A percentile compares a stretch with the other conserved stretches of the same genome.
phyloP scores from a whole-genome alignment of 768 basidiomycete species.

The Agaricus sinodeliciosus region DNA sequence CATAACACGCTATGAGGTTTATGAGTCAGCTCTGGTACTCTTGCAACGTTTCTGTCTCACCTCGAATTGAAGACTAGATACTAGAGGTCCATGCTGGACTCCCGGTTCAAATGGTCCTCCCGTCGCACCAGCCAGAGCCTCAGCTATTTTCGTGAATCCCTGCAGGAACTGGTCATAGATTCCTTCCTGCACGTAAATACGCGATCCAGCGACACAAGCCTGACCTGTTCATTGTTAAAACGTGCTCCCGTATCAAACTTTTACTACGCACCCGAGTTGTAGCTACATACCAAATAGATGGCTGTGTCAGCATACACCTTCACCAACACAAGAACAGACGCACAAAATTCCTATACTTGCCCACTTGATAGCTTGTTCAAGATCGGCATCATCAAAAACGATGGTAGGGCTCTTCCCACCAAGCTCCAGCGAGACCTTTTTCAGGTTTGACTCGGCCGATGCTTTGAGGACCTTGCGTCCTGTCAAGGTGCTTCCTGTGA shows the following conservation, averaged over 20 bases:
- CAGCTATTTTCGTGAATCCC: conserved; percentile 43
- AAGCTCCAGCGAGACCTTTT: conserved; percentile 70
- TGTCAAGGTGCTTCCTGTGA: conserved; percentile 71
- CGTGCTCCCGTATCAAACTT: no score
- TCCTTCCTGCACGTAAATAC: conserved; percentile 73
- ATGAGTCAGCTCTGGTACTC: neutral
- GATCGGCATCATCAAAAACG: conserved; percentile 59
- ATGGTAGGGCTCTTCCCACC: conserved; percentile 65
- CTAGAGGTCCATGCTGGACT: conserved; percentile 66
- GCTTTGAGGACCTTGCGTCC: conserved; percentile 74
- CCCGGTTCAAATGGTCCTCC: conserved; percentile 58
- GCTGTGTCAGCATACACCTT: no score
- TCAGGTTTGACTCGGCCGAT: conserved; percentile 69
- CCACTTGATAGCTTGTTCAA: conserved; percentile 65
- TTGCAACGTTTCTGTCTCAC: conserved; percentile 24
- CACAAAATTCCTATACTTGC: conserved; percentile 62
- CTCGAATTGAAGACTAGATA: conserved; percentile 62
- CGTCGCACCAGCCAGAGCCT: conserved; percentile 39
- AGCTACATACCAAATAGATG: conserved; percentile 7
- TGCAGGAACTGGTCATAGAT: conserved; percentile 76
- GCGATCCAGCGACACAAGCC: conserved; percentile 75
- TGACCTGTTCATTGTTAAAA: conserved; percentile 33
- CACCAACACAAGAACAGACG: conserved; percentile 17
- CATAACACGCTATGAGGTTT: conserved; percentile 9
- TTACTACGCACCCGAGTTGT: conserved; percentile 21